Conservation (phyloP, 345 rosid species). For the Eucalyptus camaldulensis region DNA sequence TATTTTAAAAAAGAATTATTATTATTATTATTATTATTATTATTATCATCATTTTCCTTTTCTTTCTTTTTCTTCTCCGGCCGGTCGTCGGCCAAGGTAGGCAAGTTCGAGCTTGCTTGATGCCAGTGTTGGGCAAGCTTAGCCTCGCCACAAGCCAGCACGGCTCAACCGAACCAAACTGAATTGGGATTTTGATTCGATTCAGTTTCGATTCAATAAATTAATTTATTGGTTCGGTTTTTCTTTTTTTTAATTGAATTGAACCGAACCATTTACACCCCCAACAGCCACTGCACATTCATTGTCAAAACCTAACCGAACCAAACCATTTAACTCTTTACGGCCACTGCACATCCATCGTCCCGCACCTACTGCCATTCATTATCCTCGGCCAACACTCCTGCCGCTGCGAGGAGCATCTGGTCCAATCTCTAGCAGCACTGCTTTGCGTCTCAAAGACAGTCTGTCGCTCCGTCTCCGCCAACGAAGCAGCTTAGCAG, state of each 20-base stretch:
- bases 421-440: neutral
- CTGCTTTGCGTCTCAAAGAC: neutral
- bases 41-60: too few species aligned
- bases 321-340: too few species aligned
- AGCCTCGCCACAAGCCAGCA: too few species aligned
- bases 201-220: too few species aligned
- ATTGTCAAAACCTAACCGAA: accelerated
- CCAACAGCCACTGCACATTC: neutral
- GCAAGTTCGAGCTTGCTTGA: too few species aligned
- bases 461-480: neutral
- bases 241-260: too few species aligned
- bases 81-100: accelerated
- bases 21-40: too few species aligned
- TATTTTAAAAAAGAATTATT: too few species aligned
- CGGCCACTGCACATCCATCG: accelerated
- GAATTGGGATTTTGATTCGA: too few species aligned
- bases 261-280: accelerated
- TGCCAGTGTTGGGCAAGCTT: too few species aligned
- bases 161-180: accelerated
- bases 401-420: neutral
- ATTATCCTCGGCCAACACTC: neutral
- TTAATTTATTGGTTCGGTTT: too few species aligned
- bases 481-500: neutral
- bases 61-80: too few species aligned
- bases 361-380: neutral